Percentiles rank a stretch among this genome's conserved stretches.
Evolutionary conservation across 176 grass and related monocot genomes (phyloP).

Genomic region (Oryza meridionalis): DNA sequence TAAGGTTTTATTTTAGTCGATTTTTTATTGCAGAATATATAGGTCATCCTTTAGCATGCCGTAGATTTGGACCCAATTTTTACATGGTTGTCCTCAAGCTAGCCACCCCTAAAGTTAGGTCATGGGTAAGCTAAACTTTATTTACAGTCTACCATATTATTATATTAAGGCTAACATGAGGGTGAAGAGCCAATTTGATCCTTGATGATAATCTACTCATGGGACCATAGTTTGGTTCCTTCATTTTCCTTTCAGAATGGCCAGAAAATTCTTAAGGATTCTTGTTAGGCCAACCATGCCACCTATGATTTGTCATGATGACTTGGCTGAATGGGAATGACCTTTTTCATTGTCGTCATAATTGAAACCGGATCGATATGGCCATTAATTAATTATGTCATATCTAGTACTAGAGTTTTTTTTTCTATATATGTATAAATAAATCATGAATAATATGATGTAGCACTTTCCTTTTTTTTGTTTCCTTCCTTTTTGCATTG

Average conservation of each 20-base stretch:
- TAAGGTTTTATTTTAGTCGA: background rate
- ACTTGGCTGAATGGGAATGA: background rate
- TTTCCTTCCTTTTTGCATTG: background rate
- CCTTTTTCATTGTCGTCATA: background rate
- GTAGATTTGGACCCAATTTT: background rate
- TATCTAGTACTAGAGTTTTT: background rate
- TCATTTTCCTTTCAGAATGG: background rate
- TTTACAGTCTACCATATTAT: no score
- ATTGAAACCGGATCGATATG: background rate
- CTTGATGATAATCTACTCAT: no score
- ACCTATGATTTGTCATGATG: background rate
- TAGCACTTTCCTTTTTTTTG: background rate
- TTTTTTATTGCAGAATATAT: background rate
- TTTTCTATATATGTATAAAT: background rate
- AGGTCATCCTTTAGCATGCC: background rate
- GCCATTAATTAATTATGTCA: background rate
- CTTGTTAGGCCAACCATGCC: background rate
- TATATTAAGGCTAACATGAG: no score
- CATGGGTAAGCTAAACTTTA: no score
- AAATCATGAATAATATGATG: background rate
- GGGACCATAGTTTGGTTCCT: background rate
- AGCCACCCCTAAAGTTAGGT: no score
- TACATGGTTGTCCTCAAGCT: background rate
- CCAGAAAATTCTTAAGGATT: background rate
- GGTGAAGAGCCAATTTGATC: no score